Base-by-base conservation (phyloP, 768 basidiomycete genomes). In the Trametes coccinea region DNA sequence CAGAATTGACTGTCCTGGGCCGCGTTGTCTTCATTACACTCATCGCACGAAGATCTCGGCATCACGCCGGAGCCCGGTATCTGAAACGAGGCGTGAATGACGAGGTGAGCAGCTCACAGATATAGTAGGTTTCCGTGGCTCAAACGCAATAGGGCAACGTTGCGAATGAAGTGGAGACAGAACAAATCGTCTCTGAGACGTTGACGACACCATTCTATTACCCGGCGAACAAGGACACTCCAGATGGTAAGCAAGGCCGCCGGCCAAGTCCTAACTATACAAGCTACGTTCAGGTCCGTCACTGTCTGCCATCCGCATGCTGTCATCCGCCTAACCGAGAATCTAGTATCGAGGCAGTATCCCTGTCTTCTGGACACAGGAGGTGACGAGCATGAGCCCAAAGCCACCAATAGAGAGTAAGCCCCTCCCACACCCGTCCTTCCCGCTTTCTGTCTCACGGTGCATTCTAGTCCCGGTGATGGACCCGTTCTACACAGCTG, bases 131-230 rank as follows among this genome's bases (percentile, higher is more conserved):
- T 5, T 41, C 29, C 10, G 5, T 34, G 34, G 29, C 39, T 52
- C 16, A 59, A 5, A 11, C 13, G 29, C 16, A 3, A 6, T 52
- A 97, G 94, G 97, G 97, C 3, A 93, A 95, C 71, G 96, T 98
- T 9, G 96, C 96, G 2, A 99, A 99, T 70, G 97, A 98, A 73
- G 97, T 99, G 2, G 97, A 99, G 75, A 97, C 95, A 0, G 97
- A 99, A 72, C 97, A 99, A 70, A 96, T 99, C 53, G 93, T 96
- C 0, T 90, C 89, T 7, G 95, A 96, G 70, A 90, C 92, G 0
- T 71, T 92, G 5, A 95, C 92, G 0, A 95, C 94, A 0, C 86
- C 94, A 0, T 95, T 97, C 71, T 93, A 94, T 71, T 89, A 82
- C 65, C 92, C 91, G 8, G 76, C 79, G 10, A 67, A 70, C 5